Evolutionary conservation across 1,139 yeast genomes (phyloP), one percentile per base, ranked within the genome.

Genomic region (Hyphopichia burtonii): DNA sequence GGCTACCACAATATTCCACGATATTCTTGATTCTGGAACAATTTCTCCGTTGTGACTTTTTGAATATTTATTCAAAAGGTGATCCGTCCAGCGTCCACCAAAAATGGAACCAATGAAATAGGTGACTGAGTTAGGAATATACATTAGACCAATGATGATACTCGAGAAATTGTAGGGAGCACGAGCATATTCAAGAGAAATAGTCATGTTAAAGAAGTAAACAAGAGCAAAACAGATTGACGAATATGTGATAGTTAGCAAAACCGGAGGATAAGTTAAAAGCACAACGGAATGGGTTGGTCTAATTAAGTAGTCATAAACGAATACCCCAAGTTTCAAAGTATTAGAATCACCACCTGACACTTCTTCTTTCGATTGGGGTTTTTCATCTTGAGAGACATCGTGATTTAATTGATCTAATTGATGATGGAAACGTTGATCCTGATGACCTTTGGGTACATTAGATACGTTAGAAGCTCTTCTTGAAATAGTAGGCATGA

Each of bases 1-100:
- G 0, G 95, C 93, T 16, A 77, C 54, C 19, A 81, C 78, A 14
- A 87, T 77, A 55, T 88, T 88, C 71, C 84, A 83, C 1, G 93
- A 86, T 16, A 88, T 71, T 49, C 96, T 71, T 1, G 91, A 81
- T 56, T 89, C 96, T 0, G 96, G 94, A 2, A 78, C 77, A 39
- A 81, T 56, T 36, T 76, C 77, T 2, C 93, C 93, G 48, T 85
- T 77, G 48, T 82, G 79, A 41, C 67, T 69, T 34, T 65, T 60
- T 39, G 82, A 82, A 50, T 82, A 80, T 22, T 73, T 68, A 39
- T 65, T 70, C 38, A 87, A 65, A 34, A 86, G 65, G 31, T 65
- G 58, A 60, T 89, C 96, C 44, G 82, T 82, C 86, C 93, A 88
- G 48, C 75, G 73, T 1, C 96, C 96, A 25, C 95, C 94, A 44